Evolutionary conservation across 2,329 filamentous ascomycete genomes (phyloP).

Genomic region (Parascedosporium putredinis): DNA sequence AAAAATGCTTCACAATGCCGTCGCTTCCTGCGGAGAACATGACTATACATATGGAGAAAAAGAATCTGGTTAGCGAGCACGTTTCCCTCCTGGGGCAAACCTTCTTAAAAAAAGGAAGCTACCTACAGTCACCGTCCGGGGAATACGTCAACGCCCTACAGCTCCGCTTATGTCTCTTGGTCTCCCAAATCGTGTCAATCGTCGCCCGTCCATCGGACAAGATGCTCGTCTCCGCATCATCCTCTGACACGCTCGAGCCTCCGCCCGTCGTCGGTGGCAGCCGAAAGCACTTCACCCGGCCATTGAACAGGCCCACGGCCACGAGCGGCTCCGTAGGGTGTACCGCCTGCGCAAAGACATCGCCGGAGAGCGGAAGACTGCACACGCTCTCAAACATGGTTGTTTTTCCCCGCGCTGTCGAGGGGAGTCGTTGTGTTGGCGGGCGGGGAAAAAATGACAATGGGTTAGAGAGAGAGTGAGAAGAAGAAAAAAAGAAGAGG

Average conservation of each 20-base stretch:
- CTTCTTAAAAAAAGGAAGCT: slow-evolving; percentile 5
- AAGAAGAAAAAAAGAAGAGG: too few relatives aligned
- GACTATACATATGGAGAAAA: slow-evolving; percentile 23
- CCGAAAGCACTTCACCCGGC: slow-evolving; percentile 76
- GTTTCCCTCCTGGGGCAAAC: too few relatives aligned
- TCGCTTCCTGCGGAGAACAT: slow-evolving; percentile 56
- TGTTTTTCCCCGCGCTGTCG: too few relatives aligned
- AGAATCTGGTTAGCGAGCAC: not conserved
- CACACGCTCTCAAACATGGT: slow-evolving; percentile 85
- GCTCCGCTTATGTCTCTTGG: slow-evolving; percentile 85
- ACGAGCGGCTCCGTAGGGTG: slow-evolving; percentile 79
- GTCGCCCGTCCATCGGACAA: slow-evolving; percentile 56
- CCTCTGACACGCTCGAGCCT: slow-evolving; percentile 33
- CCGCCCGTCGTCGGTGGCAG: slow-evolving; percentile 38
- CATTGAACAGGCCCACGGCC: slow-evolving; percentile 73
- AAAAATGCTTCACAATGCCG: slow-evolving; percentile 46
- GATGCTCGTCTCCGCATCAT: slow-evolving; percentile 38
- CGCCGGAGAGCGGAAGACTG: slow-evolving; percentile 72
- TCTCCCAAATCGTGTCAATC: slow-evolving; percentile 78
- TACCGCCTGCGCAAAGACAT: slow-evolving; percentile 79
- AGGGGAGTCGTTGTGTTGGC: not conserved
- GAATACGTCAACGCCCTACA: slow-evolving; percentile 74
- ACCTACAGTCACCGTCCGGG: slow-evolving; percentile 61
- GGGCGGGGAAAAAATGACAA: not conserved
- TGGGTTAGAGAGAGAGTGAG: not conserved